Evolutionary conservation across 495 filamentous ascomycete genomes (phyloP), one percentile per base, ranked within the genome.

Genomic region (Penicillium malachiteum): DNA sequence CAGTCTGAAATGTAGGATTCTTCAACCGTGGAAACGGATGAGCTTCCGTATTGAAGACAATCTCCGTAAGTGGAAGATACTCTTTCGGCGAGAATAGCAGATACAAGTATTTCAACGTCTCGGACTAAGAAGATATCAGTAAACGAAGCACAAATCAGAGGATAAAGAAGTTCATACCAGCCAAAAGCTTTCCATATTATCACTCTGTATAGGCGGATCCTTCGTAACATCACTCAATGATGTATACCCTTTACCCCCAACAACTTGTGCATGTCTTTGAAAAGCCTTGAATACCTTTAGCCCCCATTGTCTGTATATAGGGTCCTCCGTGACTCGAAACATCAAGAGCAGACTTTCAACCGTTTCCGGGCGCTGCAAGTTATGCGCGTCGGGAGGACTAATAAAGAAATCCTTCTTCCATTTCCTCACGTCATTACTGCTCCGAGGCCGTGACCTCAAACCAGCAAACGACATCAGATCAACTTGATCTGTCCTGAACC

Each of bases 281-380:
- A 95, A 93, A 4, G 81, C 79, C 73, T 88, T 80, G 71, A 95
- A 95, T 80, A 95, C 94, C 53, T 90, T 82, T 91, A 91, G 94
- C 6, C 91, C 91, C 90, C 90, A 93, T 57, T 92, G 80, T 14
- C 91, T 78, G 62, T 95, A 95, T 52, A 81, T 87, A 32, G 74
- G 70, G 49, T 94, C 89, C 33, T 87, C 87, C 12, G 90, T 95
- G 58, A 95, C 91, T 55, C 91, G 82, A 85, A 88, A 95, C 89
- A 95, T 90, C 66, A 93, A 88, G 71, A 94, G 91, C 50, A 95
- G 71, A 58, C 84, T 88, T 71, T 94, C 90, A 17, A 94, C 86
- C 1, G 91, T 93, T 69, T 94, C 91, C 10, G 90, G 90, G 30
- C 91, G 79, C 71, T 92, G 90, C 17, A 94, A 73, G 68, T 95